phyloP scores from a whole-genome alignment of 1,139 yeast genomes.

The Debaryomycetaceae sp. region DNA sequence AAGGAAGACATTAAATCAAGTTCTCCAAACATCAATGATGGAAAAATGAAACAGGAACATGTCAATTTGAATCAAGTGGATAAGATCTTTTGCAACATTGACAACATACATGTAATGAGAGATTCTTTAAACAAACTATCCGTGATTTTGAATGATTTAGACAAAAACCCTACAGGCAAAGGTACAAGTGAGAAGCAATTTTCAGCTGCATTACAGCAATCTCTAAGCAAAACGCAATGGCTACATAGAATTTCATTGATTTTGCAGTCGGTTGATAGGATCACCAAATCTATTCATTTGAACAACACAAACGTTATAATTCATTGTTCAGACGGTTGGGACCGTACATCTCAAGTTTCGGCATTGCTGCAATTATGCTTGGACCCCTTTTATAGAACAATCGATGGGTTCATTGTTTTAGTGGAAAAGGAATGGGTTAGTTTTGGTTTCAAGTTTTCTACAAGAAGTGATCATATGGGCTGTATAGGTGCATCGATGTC shows the following conservation, averaged over 20 bases:
- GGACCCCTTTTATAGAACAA: constrained; percentile 86
- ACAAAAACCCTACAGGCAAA: constrained; percentile 37
- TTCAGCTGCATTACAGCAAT: constrained; percentile 31
- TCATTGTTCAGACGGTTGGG: constrained; percentile 99
- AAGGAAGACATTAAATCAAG: constrained; percentile 7
- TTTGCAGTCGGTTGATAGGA: constrained; percentile 71
- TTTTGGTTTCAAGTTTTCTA: constrained; percentile 88
- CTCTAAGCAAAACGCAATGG: constrained; percentile 74
- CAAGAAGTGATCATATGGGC: constrained; percentile 73
- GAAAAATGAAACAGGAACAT: constrained; percentile 3
- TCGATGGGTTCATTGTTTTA: constrained; percentile 79
- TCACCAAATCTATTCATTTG: constrained; percentile 74
- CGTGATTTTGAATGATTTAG: constrained; percentile 66
- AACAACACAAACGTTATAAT: constrained; percentile 80
- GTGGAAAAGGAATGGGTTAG: constrained; percentile 95
- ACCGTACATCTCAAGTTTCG: constrained; percentile 85
- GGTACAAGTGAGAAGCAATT: constrained; percentile 12
- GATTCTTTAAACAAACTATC: constrained; percentile 70
- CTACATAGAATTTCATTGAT: constrained; percentile 66
- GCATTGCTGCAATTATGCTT: constrained; percentile 82
- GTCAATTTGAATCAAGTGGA: constrained; percentile 27
- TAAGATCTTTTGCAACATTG: constrained; percentile 84
- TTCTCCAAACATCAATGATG: constrained; percentile 5
- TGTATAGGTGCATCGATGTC: constrained; percentile 40
- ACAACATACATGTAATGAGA: constrained; percentile 92